Percentiles rank a stretch among this genome's conserved stretches.
Evolutionary conservation across 75 land plant genomes (phyloP).

Genomic region (Cupressus sempervirens): DNA sequence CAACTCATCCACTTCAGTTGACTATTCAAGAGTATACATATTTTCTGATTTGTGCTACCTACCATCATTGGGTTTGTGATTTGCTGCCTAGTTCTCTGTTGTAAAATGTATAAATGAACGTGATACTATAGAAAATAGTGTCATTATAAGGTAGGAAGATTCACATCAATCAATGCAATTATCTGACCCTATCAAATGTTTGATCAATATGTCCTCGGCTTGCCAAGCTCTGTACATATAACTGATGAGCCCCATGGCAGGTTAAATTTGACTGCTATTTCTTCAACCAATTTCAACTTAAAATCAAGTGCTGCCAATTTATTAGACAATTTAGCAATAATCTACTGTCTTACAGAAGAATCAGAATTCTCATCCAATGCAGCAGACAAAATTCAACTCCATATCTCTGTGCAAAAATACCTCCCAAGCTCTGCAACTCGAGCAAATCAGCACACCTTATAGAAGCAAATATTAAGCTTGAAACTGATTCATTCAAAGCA

Average conservation of each 20-base stretch:
- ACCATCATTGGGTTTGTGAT: too few relatives aligned
- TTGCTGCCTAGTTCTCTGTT: too few relatives aligned
- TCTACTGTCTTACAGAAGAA: conserved; percentile 29
- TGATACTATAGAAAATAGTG: too few relatives aligned
- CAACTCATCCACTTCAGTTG: too few relatives aligned
- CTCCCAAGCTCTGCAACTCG: conserved; percentile 26
- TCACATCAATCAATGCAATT: too few relatives aligned
- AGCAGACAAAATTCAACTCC: conserved; percentile 21
- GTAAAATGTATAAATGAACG: too few relatives aligned
- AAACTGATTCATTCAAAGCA: conserved; percentile 41
- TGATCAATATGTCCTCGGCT: neutral
- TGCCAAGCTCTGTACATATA: neutral
- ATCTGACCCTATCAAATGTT: too few relatives aligned
- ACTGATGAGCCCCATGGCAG: conserved; percentile 5
- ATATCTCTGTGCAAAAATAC: conserved; percentile 33
- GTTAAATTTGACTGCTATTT: conserved; percentile 17
- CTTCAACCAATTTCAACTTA: conserved; percentile 29
- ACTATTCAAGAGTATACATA: too few relatives aligned
- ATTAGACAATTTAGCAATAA: conserved; percentile 25
- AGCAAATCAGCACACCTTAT: conserved; percentile 41
- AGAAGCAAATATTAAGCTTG: conserved; percentile 43
- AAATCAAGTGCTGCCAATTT: conserved; percentile 15
- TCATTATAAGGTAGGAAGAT: too few relatives aligned
- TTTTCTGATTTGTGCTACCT: too few relatives aligned
- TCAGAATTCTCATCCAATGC: conserved; percentile 29